A percentile compares a stretch with the other conserved stretches of the same genome.
These are phyloP conservation scores for Kernera saxatilis DNA, from an alignment of 345 rosid species.

Conservation along the genomic window DNA sequence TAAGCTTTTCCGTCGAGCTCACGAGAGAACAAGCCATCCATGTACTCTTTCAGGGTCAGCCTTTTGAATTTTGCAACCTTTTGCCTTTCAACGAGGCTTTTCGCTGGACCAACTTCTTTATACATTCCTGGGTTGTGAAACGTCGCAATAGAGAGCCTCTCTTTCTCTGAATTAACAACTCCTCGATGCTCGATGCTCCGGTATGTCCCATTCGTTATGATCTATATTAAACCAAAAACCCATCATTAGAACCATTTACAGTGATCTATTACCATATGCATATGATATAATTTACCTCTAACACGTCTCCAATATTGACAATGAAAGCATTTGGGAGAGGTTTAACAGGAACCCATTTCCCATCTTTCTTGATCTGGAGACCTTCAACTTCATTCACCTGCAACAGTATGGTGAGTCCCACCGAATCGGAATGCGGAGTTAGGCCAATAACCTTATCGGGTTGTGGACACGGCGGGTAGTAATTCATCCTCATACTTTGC, in stretches of 20 bases:
- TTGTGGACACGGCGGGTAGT: constrained; percentile 61
- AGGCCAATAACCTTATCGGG: constrained; percentile 46
- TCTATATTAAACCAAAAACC: constrained; percentile 8
- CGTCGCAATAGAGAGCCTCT: constrained; percentile 35
- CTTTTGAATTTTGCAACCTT: constrained; percentile 22
- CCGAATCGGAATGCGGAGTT: constrained; percentile 45
- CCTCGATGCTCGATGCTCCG: constrained; percentile 40
- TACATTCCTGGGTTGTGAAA: constrained; percentile 19
- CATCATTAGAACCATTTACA: neutral
- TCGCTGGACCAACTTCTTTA: constrained; percentile 32
- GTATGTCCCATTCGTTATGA: constrained; percentile 37
- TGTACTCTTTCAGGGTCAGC: constrained; percentile 13
- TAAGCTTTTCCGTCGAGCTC: constrained; percentile 30
- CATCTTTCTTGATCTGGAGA: constrained; percentile 50
- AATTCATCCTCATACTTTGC: constrained; percentile 48
- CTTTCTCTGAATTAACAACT: constrained; percentile 32
- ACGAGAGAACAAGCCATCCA: constrained; percentile 12
- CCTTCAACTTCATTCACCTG: constrained; percentile 44
- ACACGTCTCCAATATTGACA: constrained; percentile 51
- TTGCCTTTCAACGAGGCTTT: constrained; percentile 16
- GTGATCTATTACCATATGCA: neutral
- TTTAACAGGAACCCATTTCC: constrained; percentile 41
- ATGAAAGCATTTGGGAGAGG: constrained; percentile 50
- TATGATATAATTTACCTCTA: constrained; percentile 30
- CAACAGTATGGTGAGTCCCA: constrained; percentile 46